A percentile compares a stretch with the other conserved stretches of the same genome.
These are phyloP conservation scores for Stellera chamaejasme DNA, from an alignment of 345 rosid species.

Conservation along the genomic window DNA sequence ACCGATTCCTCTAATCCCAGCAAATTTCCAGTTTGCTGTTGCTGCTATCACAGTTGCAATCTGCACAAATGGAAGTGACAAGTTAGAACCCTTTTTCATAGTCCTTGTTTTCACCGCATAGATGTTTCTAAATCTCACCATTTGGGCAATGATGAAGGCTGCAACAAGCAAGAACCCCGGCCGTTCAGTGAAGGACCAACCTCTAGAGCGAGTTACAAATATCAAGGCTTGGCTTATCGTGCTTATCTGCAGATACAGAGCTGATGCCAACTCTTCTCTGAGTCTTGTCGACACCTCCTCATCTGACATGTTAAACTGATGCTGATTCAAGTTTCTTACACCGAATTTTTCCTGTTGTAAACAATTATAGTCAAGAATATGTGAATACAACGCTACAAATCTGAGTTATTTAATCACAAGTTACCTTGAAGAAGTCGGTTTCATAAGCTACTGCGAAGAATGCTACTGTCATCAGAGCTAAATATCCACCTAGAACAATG, in stretches of 20 bases:
- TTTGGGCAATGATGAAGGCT: constrained; percentile 39
- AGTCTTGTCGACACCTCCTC: constrained; percentile 7
- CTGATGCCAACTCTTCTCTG: constrained; percentile 34
- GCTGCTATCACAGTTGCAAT: too few relatives aligned
- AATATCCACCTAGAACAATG: constrained; percentile 43
- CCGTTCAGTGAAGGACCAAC: constrained; percentile 50
- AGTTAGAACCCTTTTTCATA: too few relatives aligned
- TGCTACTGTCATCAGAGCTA: constrained; percentile 47
- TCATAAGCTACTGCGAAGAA: constrained; percentile 51
- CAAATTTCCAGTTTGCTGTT: constrained; percentile 17
- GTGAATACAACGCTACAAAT: background rate
- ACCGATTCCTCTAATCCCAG: constrained; percentile 25
- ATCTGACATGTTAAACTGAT: constrained; percentile 22
- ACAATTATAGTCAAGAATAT: background rate
- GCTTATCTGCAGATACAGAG: constrained; percentile 51
- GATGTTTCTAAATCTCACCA: constrained; percentile 18
- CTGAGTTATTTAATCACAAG: background rate
- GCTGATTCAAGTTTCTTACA: constrained; percentile 35
- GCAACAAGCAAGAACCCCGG: constrained; percentile 36
- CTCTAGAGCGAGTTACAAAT: constrained; percentile 52
- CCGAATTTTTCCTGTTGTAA: constrained; percentile 27
- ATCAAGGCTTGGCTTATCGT: constrained; percentile 41
- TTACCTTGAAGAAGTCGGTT: constrained; percentile 46
- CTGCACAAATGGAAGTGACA: too few relatives aligned
- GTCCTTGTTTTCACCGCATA: too few relatives aligned